Evolutionary conservation across 495 filamentous ascomycete genomes (phyloP).

Genomic region (Talaromyces ruber): DNA sequence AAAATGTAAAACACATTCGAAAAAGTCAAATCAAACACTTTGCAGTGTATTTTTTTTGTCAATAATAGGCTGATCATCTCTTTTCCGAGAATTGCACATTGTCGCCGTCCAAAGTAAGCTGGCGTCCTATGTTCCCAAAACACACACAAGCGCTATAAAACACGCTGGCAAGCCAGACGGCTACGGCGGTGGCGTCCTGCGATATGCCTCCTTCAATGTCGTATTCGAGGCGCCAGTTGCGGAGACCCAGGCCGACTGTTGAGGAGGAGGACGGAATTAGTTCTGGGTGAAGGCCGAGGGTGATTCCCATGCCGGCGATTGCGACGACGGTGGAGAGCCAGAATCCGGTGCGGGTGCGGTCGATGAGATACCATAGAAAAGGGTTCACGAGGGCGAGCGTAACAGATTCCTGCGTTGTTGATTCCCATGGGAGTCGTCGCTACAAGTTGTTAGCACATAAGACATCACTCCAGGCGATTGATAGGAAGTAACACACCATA

Average conservation of each 20-base stretch:
- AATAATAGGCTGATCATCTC: too few relatives aligned
- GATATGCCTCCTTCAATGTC: constrained; percentile 48
- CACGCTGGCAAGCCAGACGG: constrained; percentile 84
- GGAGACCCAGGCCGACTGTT: constrained; percentile 29
- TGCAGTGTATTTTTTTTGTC: too few relatives aligned
- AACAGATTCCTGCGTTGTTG: constrained; percentile 83
- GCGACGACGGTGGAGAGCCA: constrained; percentile 65
- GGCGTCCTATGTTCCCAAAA: constrained; percentile 90
- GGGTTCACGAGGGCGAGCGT: constrained; percentile 90
- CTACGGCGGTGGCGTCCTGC: constrained; percentile 68
- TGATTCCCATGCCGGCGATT: constrained; percentile 59
- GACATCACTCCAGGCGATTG: constrained; percentile 2
- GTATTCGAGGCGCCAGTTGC: constrained; percentile 17
- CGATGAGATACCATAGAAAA: constrained; percentile 91
- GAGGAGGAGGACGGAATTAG: constrained; percentile 54
- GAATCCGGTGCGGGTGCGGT: constrained; percentile 80
- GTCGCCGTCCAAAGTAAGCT: constrained; percentile 49
- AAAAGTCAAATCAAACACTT: background rate
- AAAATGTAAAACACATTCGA: background rate
- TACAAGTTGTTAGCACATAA: constrained; percentile 20
- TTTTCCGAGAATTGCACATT: background rate
- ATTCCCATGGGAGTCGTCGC: constrained; percentile 86
- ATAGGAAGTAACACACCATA: constrained; percentile 62
- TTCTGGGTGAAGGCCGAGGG: constrained; percentile 64
- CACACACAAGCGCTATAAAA: constrained; percentile 91